Evolutionary conservation across 2,329 filamentous ascomycete genomes (phyloP).

Genomic region (Exophiala lecanii-corni): DNA sequence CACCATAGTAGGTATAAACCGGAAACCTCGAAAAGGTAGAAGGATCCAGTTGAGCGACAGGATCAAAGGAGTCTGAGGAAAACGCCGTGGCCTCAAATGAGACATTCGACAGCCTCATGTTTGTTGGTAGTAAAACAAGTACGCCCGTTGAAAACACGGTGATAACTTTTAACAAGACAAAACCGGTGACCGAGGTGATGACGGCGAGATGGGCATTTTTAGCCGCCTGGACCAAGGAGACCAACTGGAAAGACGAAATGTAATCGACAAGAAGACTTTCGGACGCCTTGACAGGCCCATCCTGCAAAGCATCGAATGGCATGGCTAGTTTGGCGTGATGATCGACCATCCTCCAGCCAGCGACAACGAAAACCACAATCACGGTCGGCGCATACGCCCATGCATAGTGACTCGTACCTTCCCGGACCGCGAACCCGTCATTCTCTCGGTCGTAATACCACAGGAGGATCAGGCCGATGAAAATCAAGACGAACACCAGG

Average conservation of each 20-base stretch:
- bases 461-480: slow-evolving; percentile 20
- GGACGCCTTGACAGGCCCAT: slow-evolving; percentile 24
- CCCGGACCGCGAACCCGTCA: slow-evolving; percentile 19
- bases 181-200: slow-evolving; percentile 28
- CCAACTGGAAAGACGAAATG: slow-evolving; percentile 29
- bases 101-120: slow-evolving; percentile 11
- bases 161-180: slow-evolving; percentile 30
- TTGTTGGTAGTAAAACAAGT: slow-evolving; percentile 29
- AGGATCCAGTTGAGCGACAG: slow-evolving; percentile 9
- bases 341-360: slow-evolving; percentile 33
- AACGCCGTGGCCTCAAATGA: slow-evolving; percentile 15
- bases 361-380: slow-evolving; percentile 30
- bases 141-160: slow-evolving; percentile 29
- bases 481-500: slow-evolving; percentile 13
- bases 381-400: slow-evolving; percentile 27
- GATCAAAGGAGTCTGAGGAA: slow-evolving; percentile 11
- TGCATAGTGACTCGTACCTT: slow-evolving; percentile 20
- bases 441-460: slow-evolving; percentile 17
- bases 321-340: slow-evolving; percentile 31
- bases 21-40: slow-evolving; percentile 18
- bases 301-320: slow-evolving; percentile 32
- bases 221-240: slow-evolving; percentile 29
- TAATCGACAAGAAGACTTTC: slow-evolving; percentile 33
- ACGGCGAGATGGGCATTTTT: slow-evolving; percentile 32
- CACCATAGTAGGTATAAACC: slow-evolving; percentile 24